Conservation (phyloP, 768 basidiomycete genomes). For the Phanerochaete carnosa region DNA sequence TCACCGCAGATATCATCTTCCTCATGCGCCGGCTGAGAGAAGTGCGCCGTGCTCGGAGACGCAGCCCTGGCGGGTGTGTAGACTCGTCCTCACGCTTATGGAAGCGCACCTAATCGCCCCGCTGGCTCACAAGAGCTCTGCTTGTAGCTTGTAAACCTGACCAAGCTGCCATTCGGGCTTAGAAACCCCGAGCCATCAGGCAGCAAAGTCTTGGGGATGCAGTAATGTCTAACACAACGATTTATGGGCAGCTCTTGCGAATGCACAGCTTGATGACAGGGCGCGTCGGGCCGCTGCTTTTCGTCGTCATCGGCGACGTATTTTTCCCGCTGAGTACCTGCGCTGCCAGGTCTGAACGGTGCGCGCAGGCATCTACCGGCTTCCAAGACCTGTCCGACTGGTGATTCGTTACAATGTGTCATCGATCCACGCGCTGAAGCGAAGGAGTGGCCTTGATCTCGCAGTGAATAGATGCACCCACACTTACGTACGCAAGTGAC, state of each 20-base stretch:
- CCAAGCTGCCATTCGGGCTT: background rate
- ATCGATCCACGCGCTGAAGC: background rate
- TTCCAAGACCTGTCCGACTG: background rate
- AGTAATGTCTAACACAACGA: background rate
- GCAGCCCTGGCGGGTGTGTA: too few species aligned
- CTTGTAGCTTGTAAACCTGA: too few species aligned
- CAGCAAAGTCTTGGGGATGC: background rate
- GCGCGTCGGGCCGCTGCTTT: background rate
- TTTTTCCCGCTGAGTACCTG: background rate
- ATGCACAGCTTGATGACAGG: background rate
- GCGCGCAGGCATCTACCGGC: background rate
- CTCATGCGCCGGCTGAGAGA: too few species aligned
- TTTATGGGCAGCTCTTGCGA: background rate
- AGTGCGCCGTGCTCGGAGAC: too few species aligned
- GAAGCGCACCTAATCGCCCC: too few species aligned
- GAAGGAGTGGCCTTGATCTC: background rate
- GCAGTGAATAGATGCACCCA: background rate
- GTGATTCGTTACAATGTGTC: background rate
- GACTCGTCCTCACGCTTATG: too few species aligned
- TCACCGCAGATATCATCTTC: too few species aligned
- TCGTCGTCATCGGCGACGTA: background rate
- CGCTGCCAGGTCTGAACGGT: too few species aligned
- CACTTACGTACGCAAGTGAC: background rate
- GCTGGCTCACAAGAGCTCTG: too few species aligned
- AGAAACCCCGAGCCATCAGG: background rate